Conservation (phyloP, 164 flowering plant species). For the Buxus sempervirens region DNA sequence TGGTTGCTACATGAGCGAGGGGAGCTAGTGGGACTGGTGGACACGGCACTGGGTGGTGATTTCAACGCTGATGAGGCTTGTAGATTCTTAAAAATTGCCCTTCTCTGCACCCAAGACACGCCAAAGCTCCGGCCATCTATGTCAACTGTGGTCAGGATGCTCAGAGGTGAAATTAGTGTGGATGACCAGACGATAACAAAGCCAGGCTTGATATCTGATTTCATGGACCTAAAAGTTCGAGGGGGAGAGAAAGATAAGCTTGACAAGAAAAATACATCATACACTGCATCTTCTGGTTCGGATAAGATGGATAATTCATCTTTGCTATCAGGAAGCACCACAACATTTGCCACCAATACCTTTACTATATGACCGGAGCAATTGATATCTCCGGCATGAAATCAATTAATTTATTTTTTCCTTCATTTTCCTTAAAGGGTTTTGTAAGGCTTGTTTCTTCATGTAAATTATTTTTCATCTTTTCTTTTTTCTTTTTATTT, state of each 20-base stretch:
- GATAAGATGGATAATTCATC: slow-evolving; percentile 28
- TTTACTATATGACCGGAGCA: slow-evolving; percentile 32
- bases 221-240: slow-evolving; percentile 76
- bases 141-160: slow-evolving; percentile 80
- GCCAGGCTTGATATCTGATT: slow-evolving; percentile 82
- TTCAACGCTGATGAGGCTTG: slow-evolving; percentile 81
- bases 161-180: slow-evolving; percentile 39
- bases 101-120: slow-evolving; percentile 85
- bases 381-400: not conserved
- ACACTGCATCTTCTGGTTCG: slow-evolving; percentile 32
- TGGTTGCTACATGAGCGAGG: slow-evolving; percentile 65
- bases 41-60: slow-evolving; percentile 52
- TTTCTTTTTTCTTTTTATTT: no score
- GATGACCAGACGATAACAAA: slow-evolving; percentile 44
- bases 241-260: slow-evolving; percentile 12
- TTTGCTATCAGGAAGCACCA: slow-evolving; percentile 29
- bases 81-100: slow-evolving; percentile 64
- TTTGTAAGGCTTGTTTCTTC: not conserved
- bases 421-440: no score
- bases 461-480: no score
- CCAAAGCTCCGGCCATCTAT: slow-evolving; percentile 88
- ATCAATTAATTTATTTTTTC: not conserved
- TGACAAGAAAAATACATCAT: slow-evolving; percentile 10
- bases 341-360: slow-evolving; percentile 29
- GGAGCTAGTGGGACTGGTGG: slow-evolving; percentile 61